Evolutionary conservation across 2,329 filamentous ascomycete genomes (phyloP), one percentile per base, ranked within the genome.

Genomic region (Calonectria pseudoturangicola): DNA sequence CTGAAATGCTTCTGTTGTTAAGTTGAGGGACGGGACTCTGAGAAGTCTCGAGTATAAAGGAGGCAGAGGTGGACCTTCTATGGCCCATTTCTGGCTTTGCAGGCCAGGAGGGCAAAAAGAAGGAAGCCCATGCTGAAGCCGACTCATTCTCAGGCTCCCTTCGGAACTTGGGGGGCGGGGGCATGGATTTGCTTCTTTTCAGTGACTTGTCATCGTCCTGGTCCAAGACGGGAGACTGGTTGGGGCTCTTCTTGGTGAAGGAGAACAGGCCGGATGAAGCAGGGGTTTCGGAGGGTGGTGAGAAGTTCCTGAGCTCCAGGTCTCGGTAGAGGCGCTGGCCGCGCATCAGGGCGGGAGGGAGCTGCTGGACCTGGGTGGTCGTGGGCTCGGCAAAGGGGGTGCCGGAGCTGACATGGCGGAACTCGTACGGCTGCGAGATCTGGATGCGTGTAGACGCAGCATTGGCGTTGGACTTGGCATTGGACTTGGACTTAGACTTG

Each of bases 241-340:
- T 21, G 21, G 36, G 36, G 54, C 13, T 18, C 21, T 27, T 60
- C 36, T 41, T 60, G 36, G 54, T 27, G 21, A 60, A 60, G 21
- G 36, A 41, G 18, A 60, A 60, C 13, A 60, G 12, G 7, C 21
- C 18, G 13, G 54, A 41, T 25, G 54, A 27, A 13, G 54, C 16
- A 6, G n/a, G 54, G n/a, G 39, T 41, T 36, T 60, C 54, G 54
- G 54, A 18, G 13, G 54, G 54, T 36, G 21, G 30, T 41, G 33
- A 36, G 33, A 60, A 60, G 21, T 60, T 60, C 21, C 54, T 27
- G 6, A 41, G 36, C 21, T 60, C 54, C 54, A 60, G 33, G 54
- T 60, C 54, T 21, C 54, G 33, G 54, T 60, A 60, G 5, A 60
- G n/a, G 33, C 54, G 54, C 54, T 60, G 54, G 21, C 54, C 54